Conservation (phyloP, 768 basidiomycete species). For the Rhizopogon salebrosus region DNA sequence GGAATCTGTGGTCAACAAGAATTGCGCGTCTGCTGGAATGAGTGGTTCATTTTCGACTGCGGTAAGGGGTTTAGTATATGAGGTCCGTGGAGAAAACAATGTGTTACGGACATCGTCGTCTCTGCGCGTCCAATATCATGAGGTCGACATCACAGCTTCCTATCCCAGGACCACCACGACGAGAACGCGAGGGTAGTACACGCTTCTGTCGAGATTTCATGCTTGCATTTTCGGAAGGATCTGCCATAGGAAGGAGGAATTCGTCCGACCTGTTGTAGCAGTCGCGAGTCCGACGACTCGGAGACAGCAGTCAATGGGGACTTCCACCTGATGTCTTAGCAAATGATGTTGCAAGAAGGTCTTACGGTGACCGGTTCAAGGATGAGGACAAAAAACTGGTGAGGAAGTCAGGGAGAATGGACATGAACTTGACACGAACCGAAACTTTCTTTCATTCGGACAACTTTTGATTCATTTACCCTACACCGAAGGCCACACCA, state of each 20-base stretch:
- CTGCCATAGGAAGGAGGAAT: slow-evolving; percentile 21
- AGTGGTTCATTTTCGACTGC: slow-evolving; percentile 69
- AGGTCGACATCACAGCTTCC: slow-evolving; percentile 76
- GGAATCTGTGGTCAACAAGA: slow-evolving; percentile 74
- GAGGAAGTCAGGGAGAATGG: not conserved
- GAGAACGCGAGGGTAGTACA: slow-evolving; percentile 74
- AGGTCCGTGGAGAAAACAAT: slow-evolving; percentile 1
- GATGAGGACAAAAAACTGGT: too few relatives aligned
- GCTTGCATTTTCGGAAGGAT: slow-evolving; percentile 29
- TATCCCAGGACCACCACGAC: slow-evolving; percentile 77
- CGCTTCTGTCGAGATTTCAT: slow-evolving; percentile 59
- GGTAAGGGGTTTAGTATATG: slow-evolving; percentile 14
- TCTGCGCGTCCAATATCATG: slow-evolving; percentile 79
- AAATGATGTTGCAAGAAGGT: not conserved
- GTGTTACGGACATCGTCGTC: slow-evolving; percentile 60
- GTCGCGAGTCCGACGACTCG: not conserved
- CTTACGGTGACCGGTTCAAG: too few relatives aligned
- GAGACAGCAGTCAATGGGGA: not conserved
- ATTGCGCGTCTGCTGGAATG: slow-evolving; percentile 58
- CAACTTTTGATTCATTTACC: too few relatives aligned
- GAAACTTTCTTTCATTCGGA: not conserved
- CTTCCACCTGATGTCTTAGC: not conserved
- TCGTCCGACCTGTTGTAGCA: not conserved
- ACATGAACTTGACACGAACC: not conserved
- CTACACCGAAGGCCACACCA: too few relatives aligned